Percentiles rank a stretch among this genome's conserved stretches.
These are phyloP conservation scores for Crithidia expoeki DNA, from an alignment of 208 protist genomes.

Conservation along the genomic window DNA sequence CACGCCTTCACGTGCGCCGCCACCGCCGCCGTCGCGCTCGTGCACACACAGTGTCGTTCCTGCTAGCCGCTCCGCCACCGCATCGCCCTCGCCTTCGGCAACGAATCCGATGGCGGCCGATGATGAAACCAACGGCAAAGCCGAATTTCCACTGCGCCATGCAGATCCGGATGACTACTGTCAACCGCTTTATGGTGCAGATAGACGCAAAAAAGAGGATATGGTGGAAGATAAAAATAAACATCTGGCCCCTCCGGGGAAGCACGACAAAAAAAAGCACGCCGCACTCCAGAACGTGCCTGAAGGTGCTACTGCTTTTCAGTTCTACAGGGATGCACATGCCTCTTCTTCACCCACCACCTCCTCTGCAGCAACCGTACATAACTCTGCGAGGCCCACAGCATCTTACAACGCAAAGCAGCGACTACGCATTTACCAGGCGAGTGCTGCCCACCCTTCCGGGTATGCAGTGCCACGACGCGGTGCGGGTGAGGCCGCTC, in stretches of 20 bases:
- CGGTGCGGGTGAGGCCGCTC: slow-evolving; percentile 17
- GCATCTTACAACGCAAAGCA: background rate
- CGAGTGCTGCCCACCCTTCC: slow-evolving; percentile 20
- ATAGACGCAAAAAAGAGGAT: no score
- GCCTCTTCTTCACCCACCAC: background rate
- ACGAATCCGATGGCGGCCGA: background rate
- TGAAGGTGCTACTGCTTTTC: no score
- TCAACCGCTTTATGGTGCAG: background rate
- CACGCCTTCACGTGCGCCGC: background rate
- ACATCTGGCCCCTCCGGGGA: no score
- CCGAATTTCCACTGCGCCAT: no score
- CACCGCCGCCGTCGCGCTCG: slow-evolving; percentile 12
- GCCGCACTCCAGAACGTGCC: no score
- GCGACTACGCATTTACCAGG: slow-evolving; percentile 19
- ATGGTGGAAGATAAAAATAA: no score
- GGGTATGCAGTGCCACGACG: slow-evolving; percentile 25
- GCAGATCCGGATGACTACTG: no score
- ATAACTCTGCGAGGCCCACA: background rate
- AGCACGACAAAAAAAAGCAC: no score
- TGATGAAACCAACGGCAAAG: no score
- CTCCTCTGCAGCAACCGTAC: background rate
- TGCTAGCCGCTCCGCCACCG: background rate
- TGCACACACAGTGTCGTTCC: slow-evolving; percentile 2
- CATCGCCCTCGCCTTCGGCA: slow-evolving; percentile 2
- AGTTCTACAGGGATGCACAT: no score